Base-by-base conservation (phyloP, 441 rosid genomes). In the Pelargonium myrrhifolium region DNA sequence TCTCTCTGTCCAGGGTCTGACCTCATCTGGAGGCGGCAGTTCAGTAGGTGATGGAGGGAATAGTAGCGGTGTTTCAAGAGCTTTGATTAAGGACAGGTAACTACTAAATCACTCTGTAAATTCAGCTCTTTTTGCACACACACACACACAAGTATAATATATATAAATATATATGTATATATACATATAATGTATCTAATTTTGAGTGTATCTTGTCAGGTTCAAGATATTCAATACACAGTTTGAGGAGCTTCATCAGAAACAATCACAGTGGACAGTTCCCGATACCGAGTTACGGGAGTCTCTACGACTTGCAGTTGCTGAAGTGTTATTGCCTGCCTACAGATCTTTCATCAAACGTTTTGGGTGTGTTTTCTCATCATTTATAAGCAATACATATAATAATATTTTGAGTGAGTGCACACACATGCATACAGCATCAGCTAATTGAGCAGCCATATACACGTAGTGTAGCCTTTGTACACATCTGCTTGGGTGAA, bases 171-270 rank as follows among this genome's bases (percentile, higher is more conserved):
- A n/a, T n/a, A n/a, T n/a, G n/a, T n/a, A n/a, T n/a, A n/a, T n/a
- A n/a, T n/a, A n/a, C n/a, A n/a, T n/a, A n/a, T n/a, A n/a, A n/a
- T n/a, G n/a, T 17, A 56, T 7, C 14, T 18, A 21, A 21, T 9
- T 56, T 56, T 17, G 9, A 6, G 3, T 10, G 20, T 63, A 37
- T 78, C 28, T 71, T 69, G 68, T 78, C 89, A 94, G 98, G 87
- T 88, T 88, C 77, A 94, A 88, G 85, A 84, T 73, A 67, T 94
- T 94, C 78, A 92, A 94, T 75, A 61, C 79, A 75, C 98, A 92
- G 70, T 94, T 94, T 71, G 98, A 94, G 83, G 99, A 94, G 79
- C 94, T 94, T 75, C 98, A 94, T 79, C 96, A 89, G 71, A 92
- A 87, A 68, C 99, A 91, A 77, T 88, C 99, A 62, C 98, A 92